Evolutionary conservation across 2,329 filamentous ascomycete species (phyloP).

Genomic region (Diplodia seriata): DNA sequence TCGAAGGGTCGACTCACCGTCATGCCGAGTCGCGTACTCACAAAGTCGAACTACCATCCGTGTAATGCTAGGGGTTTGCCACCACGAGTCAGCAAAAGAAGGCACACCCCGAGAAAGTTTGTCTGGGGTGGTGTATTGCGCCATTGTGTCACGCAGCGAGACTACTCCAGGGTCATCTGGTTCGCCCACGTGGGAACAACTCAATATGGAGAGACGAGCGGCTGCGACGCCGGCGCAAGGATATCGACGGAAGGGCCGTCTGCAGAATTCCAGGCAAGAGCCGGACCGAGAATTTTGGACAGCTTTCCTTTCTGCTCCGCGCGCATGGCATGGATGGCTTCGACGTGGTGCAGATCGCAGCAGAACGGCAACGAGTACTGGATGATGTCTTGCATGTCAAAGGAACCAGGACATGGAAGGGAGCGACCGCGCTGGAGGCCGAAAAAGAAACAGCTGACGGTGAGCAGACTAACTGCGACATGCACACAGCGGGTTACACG

Average conservation of each 20-base stretch:
- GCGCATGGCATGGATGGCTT: neutral
- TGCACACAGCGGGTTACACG: neutral
- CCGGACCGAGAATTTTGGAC: neutral
- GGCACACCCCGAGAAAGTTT: neutral
- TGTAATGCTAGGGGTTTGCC: neutral
- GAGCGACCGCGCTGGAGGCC: neutral
- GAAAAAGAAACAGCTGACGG: neutral
- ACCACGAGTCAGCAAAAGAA: constrained; percentile 9
- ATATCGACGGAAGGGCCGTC: neutral
- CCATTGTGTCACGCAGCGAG: neutral
- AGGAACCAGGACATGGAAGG: neutral
- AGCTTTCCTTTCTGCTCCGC: neutral
- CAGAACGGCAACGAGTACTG: neutral
- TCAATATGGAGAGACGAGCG: neutral
- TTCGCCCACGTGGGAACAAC: constrained; percentile 7
- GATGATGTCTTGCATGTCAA: neutral
- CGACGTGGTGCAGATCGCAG: neutral
- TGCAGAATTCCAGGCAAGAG: neutral
- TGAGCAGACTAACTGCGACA: neutral
- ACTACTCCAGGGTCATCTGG: neutral
- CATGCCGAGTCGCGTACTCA: neutral
- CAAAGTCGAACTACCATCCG: neutral
- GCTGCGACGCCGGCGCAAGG: neutral
- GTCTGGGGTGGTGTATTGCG: neutral
- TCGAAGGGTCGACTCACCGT: neutral